phyloP scores from a whole-genome alignment of 2,329 filamentous ascomycete species.

The Botrytis hyacinthi region DNA sequence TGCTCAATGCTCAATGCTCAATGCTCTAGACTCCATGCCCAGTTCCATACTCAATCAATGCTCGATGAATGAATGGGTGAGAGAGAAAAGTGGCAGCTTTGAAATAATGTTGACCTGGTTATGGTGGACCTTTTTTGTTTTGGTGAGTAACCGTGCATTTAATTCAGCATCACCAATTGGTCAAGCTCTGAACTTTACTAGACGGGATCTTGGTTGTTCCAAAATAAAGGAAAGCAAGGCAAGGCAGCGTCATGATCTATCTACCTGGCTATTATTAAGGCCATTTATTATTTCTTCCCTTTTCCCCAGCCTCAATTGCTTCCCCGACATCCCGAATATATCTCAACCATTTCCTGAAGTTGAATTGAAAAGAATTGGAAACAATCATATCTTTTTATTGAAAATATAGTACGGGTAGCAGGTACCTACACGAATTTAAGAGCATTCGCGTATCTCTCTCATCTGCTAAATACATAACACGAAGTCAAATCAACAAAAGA shows the following conservation, averaged over 20 bases:
- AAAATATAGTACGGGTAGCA: background rate
- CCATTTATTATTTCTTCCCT: background rate
- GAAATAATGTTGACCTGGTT: background rate
- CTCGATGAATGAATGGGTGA: background rate
- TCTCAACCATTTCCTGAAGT: background rate
- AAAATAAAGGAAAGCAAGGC: slow-evolving; percentile 7
- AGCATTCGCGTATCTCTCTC: background rate
- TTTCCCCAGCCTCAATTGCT: background rate
- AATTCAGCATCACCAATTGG: background rate
- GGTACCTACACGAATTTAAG: background rate
- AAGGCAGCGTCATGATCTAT: slow-evolving; percentile 17
- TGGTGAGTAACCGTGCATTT: background rate
- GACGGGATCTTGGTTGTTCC: slow-evolving; percentile 4
- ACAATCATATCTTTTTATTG: background rate
- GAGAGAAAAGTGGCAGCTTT: background rate
- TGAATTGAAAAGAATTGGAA: background rate
- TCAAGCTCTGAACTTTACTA: background rate
- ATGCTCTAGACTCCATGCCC: background rate
- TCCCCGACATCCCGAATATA: background rate
- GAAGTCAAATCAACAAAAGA: background rate
- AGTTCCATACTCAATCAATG: background rate
- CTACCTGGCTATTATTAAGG: background rate
- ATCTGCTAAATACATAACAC: background rate
- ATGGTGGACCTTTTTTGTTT: background rate
- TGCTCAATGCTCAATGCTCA: too few species aligned